These are phyloP conservation scores for Microcyclosporella mali DNA, from an alignment of 2,329 filamentous ascomycete species.

Conservation along the genomic window DNA sequence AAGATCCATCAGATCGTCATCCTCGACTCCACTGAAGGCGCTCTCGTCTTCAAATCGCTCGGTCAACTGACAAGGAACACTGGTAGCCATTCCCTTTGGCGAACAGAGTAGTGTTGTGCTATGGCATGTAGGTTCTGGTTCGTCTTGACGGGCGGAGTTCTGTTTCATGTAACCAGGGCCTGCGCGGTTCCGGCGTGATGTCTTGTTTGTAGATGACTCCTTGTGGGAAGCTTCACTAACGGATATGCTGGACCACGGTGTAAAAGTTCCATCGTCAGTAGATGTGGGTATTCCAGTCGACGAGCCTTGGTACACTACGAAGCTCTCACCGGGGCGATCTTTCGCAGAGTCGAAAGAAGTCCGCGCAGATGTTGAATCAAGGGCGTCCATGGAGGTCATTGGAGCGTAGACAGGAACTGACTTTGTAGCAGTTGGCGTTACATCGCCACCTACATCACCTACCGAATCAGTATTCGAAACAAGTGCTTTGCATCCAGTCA, in stretches of 20 bases:
- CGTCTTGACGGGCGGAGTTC: too few relatives aligned
- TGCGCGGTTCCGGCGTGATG: too few relatives aligned
- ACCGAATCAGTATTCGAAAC: not conserved
- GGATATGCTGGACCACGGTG: conserved; percentile 4
- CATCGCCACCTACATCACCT: conserved; percentile 1
- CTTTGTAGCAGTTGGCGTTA: conserved; percentile 1
- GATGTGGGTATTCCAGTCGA: conserved; percentile 1
- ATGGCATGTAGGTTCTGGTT: too few relatives aligned
- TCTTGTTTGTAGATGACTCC: not conserved
- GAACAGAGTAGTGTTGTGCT: too few relatives aligned
- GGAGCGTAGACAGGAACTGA: conserved; percentile 12
- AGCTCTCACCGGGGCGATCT: conserved; percentile 10
- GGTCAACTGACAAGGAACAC: too few relatives aligned
- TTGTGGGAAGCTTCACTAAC: not conserved
- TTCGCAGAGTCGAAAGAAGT: conserved; percentile 15
- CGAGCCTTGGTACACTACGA: conserved; percentile 11
- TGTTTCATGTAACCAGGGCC: too few relatives aligned
- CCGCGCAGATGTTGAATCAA: conserved; percentile 17
- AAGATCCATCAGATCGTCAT: conserved; percentile 12
- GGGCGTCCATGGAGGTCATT: conserved; percentile 17
- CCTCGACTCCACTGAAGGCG: conserved; percentile 14
- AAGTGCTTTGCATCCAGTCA: conserved; percentile 1
- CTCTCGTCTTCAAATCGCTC: not conserved
- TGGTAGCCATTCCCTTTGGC: too few relatives aligned
- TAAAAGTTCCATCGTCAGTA: conserved; percentile 3